Evolutionary conservation across 2,329 filamentous ascomycete genomes (phyloP).

Genomic region (Tolypocladium nubicola): DNA sequence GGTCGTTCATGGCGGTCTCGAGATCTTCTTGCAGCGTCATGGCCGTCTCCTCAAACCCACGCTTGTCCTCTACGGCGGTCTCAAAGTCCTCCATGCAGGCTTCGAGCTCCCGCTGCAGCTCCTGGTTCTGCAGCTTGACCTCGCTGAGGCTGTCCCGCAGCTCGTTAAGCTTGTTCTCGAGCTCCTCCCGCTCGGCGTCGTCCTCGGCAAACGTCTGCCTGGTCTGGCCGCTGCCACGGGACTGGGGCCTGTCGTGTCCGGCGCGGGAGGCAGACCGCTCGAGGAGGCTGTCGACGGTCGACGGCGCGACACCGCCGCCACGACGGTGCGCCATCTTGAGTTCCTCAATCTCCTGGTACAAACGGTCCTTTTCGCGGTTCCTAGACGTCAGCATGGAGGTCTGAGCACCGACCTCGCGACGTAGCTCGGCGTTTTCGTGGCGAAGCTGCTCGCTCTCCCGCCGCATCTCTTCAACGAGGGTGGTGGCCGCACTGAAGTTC

Average conservation of each 20-base stretch:
- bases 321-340: constrained; percentile 80
- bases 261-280: constrained; percentile 89
- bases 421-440: constrained; percentile 85
- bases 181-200: constrained; percentile 74
- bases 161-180: constrained; percentile 74
- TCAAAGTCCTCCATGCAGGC: constrained; percentile 73
- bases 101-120: constrained; percentile 73
- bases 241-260: constrained; percentile 58
- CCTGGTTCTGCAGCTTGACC: constrained; percentile 80
- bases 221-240: constrained; percentile 60
- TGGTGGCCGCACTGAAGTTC: constrained; percentile 48
- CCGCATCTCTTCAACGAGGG: constrained; percentile 65
- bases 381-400: constrained; percentile 95
- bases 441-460: constrained; percentile 64
- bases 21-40: constrained; percentile 69
- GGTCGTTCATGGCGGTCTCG: constrained; percentile 66
- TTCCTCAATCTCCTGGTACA: constrained; percentile 96
- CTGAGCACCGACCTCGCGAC: constrained; percentile 87
- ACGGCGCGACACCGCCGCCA: constrained; percentile 52
- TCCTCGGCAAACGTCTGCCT: constrained; percentile 49
- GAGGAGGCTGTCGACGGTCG: constrained; percentile 78
- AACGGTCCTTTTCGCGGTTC: constrained; percentile 85
- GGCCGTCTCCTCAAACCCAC: constrained; percentile 46
- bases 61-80: constrained; percentile 52
- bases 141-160: constrained; percentile 80